Conservation (phyloP, 2,329 filamentous ascomycete genomes). For the Sarocladiaceae sp. region DNA sequence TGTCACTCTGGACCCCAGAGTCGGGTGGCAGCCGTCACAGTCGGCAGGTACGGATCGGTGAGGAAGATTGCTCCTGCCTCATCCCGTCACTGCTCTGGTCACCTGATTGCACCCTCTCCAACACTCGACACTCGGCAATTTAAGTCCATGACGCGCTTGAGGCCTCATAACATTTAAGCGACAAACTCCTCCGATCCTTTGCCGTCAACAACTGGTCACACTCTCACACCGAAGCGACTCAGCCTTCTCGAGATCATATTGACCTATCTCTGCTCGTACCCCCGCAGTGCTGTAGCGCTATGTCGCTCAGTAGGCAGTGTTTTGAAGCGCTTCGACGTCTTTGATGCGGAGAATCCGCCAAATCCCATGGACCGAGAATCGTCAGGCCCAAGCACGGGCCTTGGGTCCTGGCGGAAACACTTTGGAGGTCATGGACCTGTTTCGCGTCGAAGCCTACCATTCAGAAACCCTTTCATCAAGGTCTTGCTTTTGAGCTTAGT, state of each 20-base stretch:
- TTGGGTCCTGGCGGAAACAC: not conserved
- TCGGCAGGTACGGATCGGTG: not conserved
- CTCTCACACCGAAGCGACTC: not conserved
- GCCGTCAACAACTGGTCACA: not conserved
- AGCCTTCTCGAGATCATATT: no score
- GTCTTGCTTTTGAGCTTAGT: not conserved
- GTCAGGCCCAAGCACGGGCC: not conserved
- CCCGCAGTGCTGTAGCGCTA: no score
- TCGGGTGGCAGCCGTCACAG: not conserved
- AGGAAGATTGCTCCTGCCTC: not conserved
- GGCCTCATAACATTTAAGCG: no score
- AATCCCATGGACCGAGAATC: no score
- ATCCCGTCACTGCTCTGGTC: not conserved
- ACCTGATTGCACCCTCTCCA: not conserved
- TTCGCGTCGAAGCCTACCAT: not conserved
- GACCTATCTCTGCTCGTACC: no score
- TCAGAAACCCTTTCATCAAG: not conserved
- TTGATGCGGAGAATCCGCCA: no score
- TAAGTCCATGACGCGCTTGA: no score
- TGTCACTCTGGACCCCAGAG: no score
- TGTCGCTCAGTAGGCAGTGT: no score
- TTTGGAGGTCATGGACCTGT: not conserved
- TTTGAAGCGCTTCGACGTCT: no score
- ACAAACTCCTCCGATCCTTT: no score
- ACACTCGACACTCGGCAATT: no score